These are phyloP conservation scores for Pseudohyphozyma bogoriensis DNA, from an alignment of 768 basidiomycete species.

Conservation along the genomic window DNA sequence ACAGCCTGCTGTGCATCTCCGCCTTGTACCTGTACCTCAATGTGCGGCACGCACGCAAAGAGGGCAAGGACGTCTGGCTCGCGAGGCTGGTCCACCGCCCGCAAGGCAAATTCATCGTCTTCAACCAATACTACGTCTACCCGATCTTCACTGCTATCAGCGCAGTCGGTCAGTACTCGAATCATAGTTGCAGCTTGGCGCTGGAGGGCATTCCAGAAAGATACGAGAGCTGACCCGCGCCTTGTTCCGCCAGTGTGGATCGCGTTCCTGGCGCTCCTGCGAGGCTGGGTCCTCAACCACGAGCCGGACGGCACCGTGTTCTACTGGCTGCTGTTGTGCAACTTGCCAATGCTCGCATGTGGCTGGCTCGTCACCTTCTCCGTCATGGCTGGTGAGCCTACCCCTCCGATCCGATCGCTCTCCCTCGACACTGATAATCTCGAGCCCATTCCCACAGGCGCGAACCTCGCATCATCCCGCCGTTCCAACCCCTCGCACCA, in stretches of 20 bases:
- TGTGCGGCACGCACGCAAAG: not conserved
- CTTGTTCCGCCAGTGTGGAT: not conserved
- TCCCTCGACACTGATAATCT: not conserved
- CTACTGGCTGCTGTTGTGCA: too few relatives aligned
- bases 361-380: too few relatives aligned
- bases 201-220: too few relatives aligned
- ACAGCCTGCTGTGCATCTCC: not conserved
- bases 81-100: not conserved
- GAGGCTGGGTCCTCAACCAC: not conserved
- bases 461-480: too few relatives aligned
- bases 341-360: too few relatives aligned
- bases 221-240: not conserved
- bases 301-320: too few relatives aligned
- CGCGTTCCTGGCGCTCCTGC: not conserved
- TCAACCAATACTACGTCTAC: not conserved
- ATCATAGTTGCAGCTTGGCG: not conserved
- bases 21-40: not conserved
- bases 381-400: not conserved
- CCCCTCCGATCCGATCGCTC: not conserved
- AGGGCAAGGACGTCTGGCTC: not conserved
- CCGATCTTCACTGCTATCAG: not conserved
- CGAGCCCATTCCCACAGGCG: not conserved
- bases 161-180: not conserved
- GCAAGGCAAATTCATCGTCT: not conserved
- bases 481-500: too few relatives aligned